A percentile compares a stretch with the other conserved stretches of the same genome.
These are phyloP conservation scores for Gymnopus androsaceus DNA, from an alignment of 1,284 basidiomycete species.

Conservation along the genomic window DNA sequence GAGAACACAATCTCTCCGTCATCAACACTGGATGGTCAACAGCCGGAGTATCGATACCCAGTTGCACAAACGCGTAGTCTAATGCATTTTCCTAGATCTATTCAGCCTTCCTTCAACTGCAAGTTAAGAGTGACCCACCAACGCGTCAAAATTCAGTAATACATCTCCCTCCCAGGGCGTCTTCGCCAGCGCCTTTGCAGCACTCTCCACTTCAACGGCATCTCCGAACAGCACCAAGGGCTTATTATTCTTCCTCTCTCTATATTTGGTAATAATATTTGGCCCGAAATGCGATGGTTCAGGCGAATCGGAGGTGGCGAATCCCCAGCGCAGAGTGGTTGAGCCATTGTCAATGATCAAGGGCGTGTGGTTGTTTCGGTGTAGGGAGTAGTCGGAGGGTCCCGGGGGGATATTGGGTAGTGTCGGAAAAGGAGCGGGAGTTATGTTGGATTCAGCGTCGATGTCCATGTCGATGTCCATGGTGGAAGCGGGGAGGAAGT, in stretches of 20 bases:
- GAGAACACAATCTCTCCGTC: constrained; percentile 91
- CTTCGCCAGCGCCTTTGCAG: constrained; percentile 74
- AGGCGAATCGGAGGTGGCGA: constrained; percentile 53
- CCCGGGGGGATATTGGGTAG: constrained; percentile 35
- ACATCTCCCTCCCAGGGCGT: constrained; percentile 91
- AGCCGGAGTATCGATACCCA: constrained; percentile 80
- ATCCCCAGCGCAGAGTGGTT: constrained; percentile 88
- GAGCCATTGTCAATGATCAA: constrained; percentile 95
- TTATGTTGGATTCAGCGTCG: background rate
- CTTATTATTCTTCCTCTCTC: constrained; percentile 82
- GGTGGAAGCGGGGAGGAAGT: background rate
- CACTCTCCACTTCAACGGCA: constrained; percentile 81
- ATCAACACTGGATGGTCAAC: constrained; percentile 92
- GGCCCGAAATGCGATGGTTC: constrained; percentile 59
- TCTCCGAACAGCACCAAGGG: constrained; percentile 84
- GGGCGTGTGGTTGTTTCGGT: constrained; percentile 52
- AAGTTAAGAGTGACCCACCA: constrained; percentile 55
- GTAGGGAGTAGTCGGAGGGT: constrained; percentile 39
- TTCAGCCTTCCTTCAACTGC: constrained; percentile 16
- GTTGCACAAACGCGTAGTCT: constrained; percentile 88
- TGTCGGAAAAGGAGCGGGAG: constrained; percentile 30
- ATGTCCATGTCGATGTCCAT: background rate
- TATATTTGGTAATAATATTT: constrained; percentile 83
- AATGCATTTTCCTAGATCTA: constrained; percentile 85
- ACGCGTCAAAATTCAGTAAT: constrained; percentile 84